A percentile compares a stretch with the other conserved stretches of the same genome.
Conservation (phyloP, 805 yeast species). For the Pichia cephalocereana region DNA sequence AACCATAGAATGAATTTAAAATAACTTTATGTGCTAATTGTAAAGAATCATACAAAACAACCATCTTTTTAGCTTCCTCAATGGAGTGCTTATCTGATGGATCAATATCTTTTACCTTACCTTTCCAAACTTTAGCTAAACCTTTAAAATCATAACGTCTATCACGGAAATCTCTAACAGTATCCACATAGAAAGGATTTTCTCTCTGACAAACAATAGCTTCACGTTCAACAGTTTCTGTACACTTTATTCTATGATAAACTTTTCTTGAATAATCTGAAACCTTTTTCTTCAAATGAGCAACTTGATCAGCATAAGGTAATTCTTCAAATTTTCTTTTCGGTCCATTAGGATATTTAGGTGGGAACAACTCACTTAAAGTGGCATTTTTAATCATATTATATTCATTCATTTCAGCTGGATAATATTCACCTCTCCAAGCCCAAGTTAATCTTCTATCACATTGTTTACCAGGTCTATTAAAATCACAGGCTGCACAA, state of each 20-base stretch:
- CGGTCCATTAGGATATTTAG: slow-evolving; percentile 45
- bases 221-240: slow-evolving; percentile 80
- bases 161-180: slow-evolving; percentile 91
- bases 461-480: slow-evolving; percentile 88
- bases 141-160: slow-evolving; percentile 94
- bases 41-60: slow-evolving; percentile 84
- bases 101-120: slow-evolving; percentile 51
- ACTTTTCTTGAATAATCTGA: slow-evolving; percentile 80
- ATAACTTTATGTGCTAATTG: slow-evolving; percentile 97
- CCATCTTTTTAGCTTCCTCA: slow-evolving; percentile 93
- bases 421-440: slow-evolving; percentile 96
- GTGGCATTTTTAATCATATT: slow-evolving; percentile 79
- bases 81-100: slow-evolving; percentile 46
- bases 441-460: slow-evolving; percentile 91
- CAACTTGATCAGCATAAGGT: slow-evolving; percentile 67
- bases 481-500: slow-evolving; percentile 96
- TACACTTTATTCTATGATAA: slow-evolving; percentile 69
- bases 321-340: slow-evolving; percentile 67
- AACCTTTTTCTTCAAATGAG: slow-evolving; percentile 63
- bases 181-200: slow-evolving; percentile 92
- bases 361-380: slow-evolving; percentile 69
- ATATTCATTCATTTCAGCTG: slow-evolving; percentile 87
- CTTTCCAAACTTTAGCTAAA: slow-evolving; percentile 89
- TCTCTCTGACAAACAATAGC: slow-evolving; percentile 96
- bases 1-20: slow-evolving; percentile 93